Base-by-base conservation (phyloP, 306 rosid species). In the Gynostemma pentaphyllum region DNA sequence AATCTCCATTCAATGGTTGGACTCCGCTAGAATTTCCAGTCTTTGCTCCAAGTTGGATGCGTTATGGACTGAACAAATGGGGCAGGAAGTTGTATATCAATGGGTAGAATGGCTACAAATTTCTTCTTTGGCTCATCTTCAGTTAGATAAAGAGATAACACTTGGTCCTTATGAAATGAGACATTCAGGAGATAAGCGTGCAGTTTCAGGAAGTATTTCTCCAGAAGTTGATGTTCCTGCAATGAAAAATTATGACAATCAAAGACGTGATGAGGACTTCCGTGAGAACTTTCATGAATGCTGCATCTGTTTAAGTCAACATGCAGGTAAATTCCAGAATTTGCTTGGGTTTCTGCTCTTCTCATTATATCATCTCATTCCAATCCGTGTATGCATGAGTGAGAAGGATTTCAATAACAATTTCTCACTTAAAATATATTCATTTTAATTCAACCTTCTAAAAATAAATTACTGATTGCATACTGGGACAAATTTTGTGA, bases 21-120 rank as follows among this genome's bases (percentile, higher is more conserved):
- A 87, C 36, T 49, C 86, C 13, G 24, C n/a, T 16, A 83, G 71
- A 52, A 74, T 83, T 79, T 81, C 79, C 26, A 61, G 70, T 60
- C 79, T 91, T 28, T 91, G 95, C 75, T 83, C 82, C 41, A 67
- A 34, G 76, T 75, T 91, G 80, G 96, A 87, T 77, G 76, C 81
- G 10, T 70, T 87, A 67, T 87, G 95, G 95, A 76, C 66, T 27
- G 95, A 87, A 63, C 87, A 83, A 66, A 62, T 41, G 19, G 95
- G 95, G 46, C 91, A 72, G 61, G 96, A 91, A 81, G 84, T 91
- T 24, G 74, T 91, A 44, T 91, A 91, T 85, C 82, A 73, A 29
- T 91, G 97, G 97, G 87, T 87, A 66, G 97, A 91, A 72, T 91
- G 96, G 95, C 69, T 91, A 62, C 87, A 74, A 19, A 56, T 71